Percentiles rank a stretch among this genome's conserved stretches.
Evolutionary conservation across 495 filamentous ascomycete species (phyloP).

Genomic region (Elaphomyces granulatus): DNA sequence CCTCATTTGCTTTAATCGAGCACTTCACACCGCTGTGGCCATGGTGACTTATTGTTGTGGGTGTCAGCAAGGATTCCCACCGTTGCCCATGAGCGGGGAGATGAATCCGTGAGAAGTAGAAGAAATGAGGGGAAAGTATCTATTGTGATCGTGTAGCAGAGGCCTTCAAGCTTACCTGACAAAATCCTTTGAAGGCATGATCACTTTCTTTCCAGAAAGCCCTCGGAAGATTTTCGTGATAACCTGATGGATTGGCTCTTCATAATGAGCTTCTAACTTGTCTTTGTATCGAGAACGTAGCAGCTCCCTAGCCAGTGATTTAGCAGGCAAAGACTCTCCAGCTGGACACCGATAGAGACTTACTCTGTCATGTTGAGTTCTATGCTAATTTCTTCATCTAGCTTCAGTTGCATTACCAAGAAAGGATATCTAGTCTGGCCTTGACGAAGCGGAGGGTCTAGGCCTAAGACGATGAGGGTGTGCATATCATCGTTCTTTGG

Average conservation of each 20-base stretch:
- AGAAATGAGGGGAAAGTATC: neutral
- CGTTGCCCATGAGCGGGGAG: neutral
- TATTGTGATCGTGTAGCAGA: too few species aligned
- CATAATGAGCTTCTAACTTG: slow-evolving; percentile 76
- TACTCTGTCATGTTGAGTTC: slow-evolving; percentile 96
- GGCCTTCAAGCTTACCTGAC: slow-evolving; percentile 48
- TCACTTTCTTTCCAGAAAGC: slow-evolving; percentile 84
- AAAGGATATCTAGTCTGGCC: slow-evolving; percentile 98
- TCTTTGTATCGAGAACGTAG: slow-evolving; percentile 77
- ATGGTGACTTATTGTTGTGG: slow-evolving; percentile 83
- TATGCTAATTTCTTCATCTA: slow-evolving; percentile 91
- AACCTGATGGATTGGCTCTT: slow-evolving; percentile 79
- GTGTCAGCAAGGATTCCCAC: too few species aligned
- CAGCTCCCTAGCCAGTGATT: slow-evolving; percentile 30
- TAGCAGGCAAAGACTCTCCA: slow-evolving; percentile 3
- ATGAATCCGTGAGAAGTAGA: neutral
- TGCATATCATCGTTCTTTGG: slow-evolving; percentile 96
- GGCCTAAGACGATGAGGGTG: slow-evolving; percentile 82
- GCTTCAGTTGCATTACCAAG: slow-evolving; percentile 98
- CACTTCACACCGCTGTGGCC: slow-evolving; percentile 94
- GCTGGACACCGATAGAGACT: slow-evolving; percentile 16
- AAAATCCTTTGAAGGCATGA: slow-evolving; percentile 88
- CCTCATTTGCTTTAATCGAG: slow-evolving; percentile 97
- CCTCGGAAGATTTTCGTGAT: slow-evolving; percentile 91
- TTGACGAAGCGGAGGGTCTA: slow-evolving; percentile 92